phyloP scores from a whole-genome alignment of 768 basidiomycete species.

The Agaricus sinodeliciosus region DNA sequence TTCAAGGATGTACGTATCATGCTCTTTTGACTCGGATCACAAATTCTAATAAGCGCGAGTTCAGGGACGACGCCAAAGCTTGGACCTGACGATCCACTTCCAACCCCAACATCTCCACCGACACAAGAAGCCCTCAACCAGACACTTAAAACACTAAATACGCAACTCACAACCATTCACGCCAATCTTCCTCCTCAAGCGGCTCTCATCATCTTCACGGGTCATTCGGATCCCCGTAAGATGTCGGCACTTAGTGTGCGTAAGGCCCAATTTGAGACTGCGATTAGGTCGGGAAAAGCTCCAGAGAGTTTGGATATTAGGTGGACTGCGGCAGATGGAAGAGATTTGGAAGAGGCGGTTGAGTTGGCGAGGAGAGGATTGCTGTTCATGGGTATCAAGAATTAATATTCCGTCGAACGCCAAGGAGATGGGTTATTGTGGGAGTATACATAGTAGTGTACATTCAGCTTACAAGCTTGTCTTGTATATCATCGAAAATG shows the following conservation, averaged over 20 bases:
- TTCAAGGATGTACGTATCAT: constrained; percentile 64
- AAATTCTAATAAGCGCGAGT: neutral
- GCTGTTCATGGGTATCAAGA: constrained; percentile 67
- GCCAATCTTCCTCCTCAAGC: constrained; percentile 69
- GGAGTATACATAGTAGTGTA: neutral
- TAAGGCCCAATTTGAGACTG: constrained; percentile 67
- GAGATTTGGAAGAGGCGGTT: constrained; percentile 74
- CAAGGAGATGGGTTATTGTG: neutral
- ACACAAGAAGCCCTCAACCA: constrained; percentile 25
- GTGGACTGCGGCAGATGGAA: constrained; percentile 75
- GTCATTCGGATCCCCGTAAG: constrained; percentile 79
- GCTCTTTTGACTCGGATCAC: neutral
- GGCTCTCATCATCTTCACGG: constrained; percentile 80
- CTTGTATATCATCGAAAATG: too few species aligned
- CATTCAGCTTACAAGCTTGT: too few species aligned
- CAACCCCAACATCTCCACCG: constrained; percentile 6
- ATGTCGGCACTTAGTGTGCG: constrained; percentile 71
- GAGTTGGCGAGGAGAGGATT: constrained; percentile 77
- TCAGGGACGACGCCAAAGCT: constrained; percentile 61
- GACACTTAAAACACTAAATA: constrained; percentile 47
- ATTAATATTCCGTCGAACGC: neutral
- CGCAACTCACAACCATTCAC: constrained; percentile 56
- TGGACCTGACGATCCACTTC: constrained; percentile 27
- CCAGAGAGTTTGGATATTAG: constrained; percentile 50
- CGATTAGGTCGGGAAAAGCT: constrained; percentile 47